Percentiles rank a stretch among this genome's conserved stretches.
These are phyloP conservation scores for Chlamydomonas sp. DNA, from an alignment of 139 green algal species.

Conservation along the genomic window DNA sequence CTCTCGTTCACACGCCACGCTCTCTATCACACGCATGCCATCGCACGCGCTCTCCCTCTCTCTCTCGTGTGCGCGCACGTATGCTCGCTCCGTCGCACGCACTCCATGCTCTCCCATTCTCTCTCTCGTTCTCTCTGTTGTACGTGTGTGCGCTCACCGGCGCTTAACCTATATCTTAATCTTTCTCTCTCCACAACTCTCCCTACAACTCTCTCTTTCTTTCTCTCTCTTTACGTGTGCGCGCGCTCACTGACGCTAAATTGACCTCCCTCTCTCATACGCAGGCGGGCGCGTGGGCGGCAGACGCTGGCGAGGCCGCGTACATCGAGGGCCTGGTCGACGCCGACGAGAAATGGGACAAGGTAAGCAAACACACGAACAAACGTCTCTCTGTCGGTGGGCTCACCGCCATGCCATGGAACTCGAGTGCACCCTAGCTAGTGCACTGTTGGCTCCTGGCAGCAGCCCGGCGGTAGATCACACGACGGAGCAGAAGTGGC, in stretches of 20 bases:
- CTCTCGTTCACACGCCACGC: background rate
- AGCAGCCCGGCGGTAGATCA: too few species aligned
- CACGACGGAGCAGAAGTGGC: too few species aligned
- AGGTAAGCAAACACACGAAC: background rate
- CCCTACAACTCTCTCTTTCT: background rate
- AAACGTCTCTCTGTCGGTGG: background rate
- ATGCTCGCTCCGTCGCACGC: background rate
- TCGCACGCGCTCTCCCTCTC: background rate
- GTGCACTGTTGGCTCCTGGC: too few species aligned
- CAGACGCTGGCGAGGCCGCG: slow-evolving; percentile 55
- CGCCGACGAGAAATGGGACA: slow-evolving; percentile 4
- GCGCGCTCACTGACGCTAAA: background rate
- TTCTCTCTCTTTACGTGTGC: background rate
- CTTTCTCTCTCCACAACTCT: background rate
- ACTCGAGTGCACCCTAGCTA: too few species aligned
- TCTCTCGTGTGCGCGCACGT: background rate
- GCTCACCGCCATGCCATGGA: background rate
- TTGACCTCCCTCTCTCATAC: slow-evolving; percentile 27
- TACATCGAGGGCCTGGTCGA: slow-evolving; percentile 1
- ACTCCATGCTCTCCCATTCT: background rate
- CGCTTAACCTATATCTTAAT: background rate
- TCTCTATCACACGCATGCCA: background rate
- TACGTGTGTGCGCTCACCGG: background rate
- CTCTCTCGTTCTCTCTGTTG: background rate
- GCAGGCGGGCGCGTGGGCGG: slow-evolving; percentile 66